These are phyloP conservation scores for Collybia mongolica DNA, from an alignment of 768 basidiomycete genomes.

Conservation along the genomic window DNA sequence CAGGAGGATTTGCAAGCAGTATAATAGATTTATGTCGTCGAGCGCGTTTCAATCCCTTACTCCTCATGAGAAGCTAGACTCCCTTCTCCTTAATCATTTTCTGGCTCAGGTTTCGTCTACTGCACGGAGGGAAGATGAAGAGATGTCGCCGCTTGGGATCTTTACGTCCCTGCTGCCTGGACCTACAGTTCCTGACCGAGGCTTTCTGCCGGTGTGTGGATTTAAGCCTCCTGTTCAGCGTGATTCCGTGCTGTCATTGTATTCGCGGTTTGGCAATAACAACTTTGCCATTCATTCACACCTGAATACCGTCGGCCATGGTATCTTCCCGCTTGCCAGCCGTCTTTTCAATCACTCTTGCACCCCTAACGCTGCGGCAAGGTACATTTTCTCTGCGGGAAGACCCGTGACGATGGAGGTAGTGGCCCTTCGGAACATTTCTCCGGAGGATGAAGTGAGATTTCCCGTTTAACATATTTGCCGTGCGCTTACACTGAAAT, in stretches of 20 bases:
- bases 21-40: slow-evolving; percentile 47
- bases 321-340: slow-evolving; percentile 75
- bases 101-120: slow-evolving; percentile 37
- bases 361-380: slow-evolving; percentile 66
- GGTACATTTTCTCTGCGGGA: slow-evolving; percentile 44
- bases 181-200: slow-evolving; percentile 35
- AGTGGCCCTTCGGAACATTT: slow-evolving; percentile 58
- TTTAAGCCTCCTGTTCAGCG: slow-evolving; percentile 19
- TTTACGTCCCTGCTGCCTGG: slow-evolving; percentile 48
- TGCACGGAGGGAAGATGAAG: slow-evolving; percentile 18
- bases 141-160: slow-evolving; percentile 18
- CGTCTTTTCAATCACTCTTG: slow-evolving; percentile 86
- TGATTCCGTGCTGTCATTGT: slow-evolving; percentile 32
- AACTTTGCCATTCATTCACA: slow-evolving; percentile 80
- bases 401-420: slow-evolving; percentile 57
- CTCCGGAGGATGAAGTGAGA: slow-evolving; percentile 62
- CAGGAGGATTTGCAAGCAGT: slow-evolving; percentile 63
- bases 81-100: slow-evolving; percentile 63
- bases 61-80: slow-evolving; percentile 56
- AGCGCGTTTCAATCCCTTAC: slow-evolving; percentile 45
- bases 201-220: not conserved
- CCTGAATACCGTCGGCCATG: slow-evolving; percentile 67
- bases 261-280: slow-evolving; percentile 73
- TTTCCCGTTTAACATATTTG: slow-evolving; percentile 1
- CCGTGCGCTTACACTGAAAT: not conserved